Conservation (phyloP, 2,329 filamentous ascomycete genomes). For the Rugonectria rugulosa region DNA sequence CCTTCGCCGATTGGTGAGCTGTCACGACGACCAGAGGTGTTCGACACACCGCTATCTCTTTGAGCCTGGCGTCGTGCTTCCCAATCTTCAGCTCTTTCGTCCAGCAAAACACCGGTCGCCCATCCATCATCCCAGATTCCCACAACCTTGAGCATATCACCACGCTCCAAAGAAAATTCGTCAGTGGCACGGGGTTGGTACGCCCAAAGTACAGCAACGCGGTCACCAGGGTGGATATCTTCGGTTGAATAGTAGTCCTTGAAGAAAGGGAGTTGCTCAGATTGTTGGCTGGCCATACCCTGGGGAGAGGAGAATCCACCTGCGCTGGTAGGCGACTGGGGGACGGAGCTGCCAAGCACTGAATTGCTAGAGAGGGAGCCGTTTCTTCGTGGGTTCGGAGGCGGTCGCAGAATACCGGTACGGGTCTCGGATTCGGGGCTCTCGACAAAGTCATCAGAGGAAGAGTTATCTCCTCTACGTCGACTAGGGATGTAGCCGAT, state of each 20-base stretch:
- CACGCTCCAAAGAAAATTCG: constrained; percentile 91
- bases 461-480: constrained; percentile 64
- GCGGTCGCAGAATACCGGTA: constrained; percentile 63
- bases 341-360: constrained; percentile 72
- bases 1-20: constrained; percentile 70
- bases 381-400: constrained; percentile 71
- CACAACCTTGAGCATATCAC: constrained; percentile 97
- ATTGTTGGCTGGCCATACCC: constrained; percentile 85
- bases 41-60: constrained; percentile 92
- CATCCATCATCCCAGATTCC: constrained; percentile 99
- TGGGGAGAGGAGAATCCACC: constrained; percentile 84
- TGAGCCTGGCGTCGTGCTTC: constrained; percentile 78
- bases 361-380: constrained; percentile 92
- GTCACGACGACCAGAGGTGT: constrained; percentile 71
- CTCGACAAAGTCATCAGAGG: constrained; percentile 75
- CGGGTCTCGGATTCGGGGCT: constrained; percentile 75
- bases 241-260: constrained; percentile 99
- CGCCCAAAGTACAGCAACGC: constrained; percentile 92
- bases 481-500: constrained; percentile 56
- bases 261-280: constrained; percentile 94
- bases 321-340: constrained; percentile 76
- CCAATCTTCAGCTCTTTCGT: constrained; percentile 89
- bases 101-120: constrained; percentile 89
- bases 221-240: constrained; percentile 90
- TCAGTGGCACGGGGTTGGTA: constrained; percentile 94